Conservation (phyloP, 768 basidiomycete species). For the Mycena epipterygia region DNA sequence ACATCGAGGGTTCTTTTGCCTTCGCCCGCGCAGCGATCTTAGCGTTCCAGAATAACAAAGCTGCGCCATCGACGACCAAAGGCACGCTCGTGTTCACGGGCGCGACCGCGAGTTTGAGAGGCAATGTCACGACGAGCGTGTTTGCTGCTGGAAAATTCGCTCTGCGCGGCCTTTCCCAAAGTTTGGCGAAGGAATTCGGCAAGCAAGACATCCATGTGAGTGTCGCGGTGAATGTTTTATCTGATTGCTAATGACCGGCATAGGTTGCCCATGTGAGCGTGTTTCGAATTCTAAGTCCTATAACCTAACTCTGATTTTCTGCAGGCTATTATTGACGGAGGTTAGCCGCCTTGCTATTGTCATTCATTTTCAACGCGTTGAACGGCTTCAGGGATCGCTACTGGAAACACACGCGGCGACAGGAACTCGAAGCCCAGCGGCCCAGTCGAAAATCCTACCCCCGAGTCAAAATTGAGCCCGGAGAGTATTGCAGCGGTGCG, state of each 20-base stretch:
- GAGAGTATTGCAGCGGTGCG: conserved; percentile 79
- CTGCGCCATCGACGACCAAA: conserved; percentile 59
- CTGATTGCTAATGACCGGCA: not conserved
- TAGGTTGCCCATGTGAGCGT: too few species aligned
- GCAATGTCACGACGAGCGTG: conserved; percentile 70
- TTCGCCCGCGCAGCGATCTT: conserved; percentile 74
- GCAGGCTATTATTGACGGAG: conserved; percentile 80
- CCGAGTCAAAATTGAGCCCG: conserved; percentile 62
- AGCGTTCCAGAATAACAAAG: conserved; percentile 69
- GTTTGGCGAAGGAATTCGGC: conserved; percentile 73
- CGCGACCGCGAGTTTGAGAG: conserved; percentile 77
- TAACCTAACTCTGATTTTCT: conserved; percentile 62
- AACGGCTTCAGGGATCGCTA: conserved; percentile 49
- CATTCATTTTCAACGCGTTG: not conserved
- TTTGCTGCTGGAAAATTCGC: conserved; percentile 78
- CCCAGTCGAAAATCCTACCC: conserved; percentile 38
- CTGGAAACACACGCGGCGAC: conserved; percentile 36
- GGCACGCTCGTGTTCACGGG: too few species aligned
- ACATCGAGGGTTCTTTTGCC: conserved; percentile 70
- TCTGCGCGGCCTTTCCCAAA: conserved; percentile 74
- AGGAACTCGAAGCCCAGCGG: conserved; percentile 56
- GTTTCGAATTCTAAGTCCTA: conserved; percentile 59
- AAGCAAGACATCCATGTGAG: conserved; percentile 80
- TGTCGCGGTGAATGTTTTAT: not conserved
- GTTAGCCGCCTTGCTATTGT: conserved; percentile 41